These are phyloP conservation scores for Sonneratia caseolaris DNA, from an alignment of 345 rosid species.

Conservation along the genomic window DNA sequence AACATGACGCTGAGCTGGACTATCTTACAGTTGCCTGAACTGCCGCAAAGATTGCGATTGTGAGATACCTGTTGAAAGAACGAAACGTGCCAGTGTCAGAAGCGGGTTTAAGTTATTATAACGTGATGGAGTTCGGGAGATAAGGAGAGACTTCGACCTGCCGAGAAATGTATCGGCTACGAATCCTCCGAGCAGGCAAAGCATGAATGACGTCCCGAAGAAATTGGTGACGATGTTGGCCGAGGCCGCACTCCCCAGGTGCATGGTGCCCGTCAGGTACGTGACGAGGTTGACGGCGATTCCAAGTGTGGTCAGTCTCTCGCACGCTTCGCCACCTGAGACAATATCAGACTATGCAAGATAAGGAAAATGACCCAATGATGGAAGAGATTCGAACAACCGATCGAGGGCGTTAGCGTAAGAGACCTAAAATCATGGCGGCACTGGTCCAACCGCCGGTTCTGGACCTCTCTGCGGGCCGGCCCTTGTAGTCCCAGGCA, in stretches of 20 bases:
- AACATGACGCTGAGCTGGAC: no score
- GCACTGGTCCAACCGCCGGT: slow-evolving; percentile 68
- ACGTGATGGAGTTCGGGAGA: not conserved
- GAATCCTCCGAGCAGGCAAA: slow-evolving; percentile 88
- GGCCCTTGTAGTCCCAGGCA: slow-evolving; percentile 93
- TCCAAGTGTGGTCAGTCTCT: slow-evolving; percentile 89
- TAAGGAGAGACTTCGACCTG: slow-evolving; percentile 26
- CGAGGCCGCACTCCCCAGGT: slow-evolving; percentile 69
- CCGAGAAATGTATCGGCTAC: slow-evolving; percentile 93
- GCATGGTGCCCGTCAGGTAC: slow-evolving; percentile 80
- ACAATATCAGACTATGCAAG: no score
- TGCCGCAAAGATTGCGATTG: slow-evolving; percentile 17
- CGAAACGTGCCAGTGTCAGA: not conserved
- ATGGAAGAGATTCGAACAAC: not conserved
- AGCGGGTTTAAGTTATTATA: not conserved
- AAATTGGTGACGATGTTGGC: slow-evolving; percentile 91
- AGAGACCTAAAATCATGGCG: slow-evolving; percentile 78
- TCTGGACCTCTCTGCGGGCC: slow-evolving; percentile 15
- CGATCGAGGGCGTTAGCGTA: not conserved
- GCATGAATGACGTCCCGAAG: slow-evolving; percentile 93
- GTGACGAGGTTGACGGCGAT: slow-evolving; percentile 91
- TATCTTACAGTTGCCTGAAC: slow-evolving; percentile 17
- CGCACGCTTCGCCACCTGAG: slow-evolving; percentile 66
- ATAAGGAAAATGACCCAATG: no score
- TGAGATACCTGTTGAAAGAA: slow-evolving; percentile 11